Base-by-base conservation (phyloP, 1,284 basidiomycete species). In the Gymnopus androsaceus region DNA sequence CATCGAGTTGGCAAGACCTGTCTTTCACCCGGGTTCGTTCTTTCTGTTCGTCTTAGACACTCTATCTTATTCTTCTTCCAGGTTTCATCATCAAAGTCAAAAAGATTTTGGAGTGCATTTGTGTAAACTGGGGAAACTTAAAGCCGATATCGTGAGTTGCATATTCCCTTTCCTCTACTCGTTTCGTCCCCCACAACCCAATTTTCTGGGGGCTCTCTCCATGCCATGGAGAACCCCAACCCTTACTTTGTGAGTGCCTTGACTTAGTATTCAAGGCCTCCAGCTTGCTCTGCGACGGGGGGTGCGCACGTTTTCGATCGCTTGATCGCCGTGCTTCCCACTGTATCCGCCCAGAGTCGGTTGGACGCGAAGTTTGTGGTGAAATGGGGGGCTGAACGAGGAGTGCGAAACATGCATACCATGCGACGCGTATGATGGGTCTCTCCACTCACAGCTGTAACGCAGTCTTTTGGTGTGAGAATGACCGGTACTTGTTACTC, bases 61-160 rank as follows among this genome's bases (percentile, higher is more conserved):
- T 54, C 34, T 41, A 17, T 45, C 57, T 49, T 41, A 12, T 45
- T 14, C n/a, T 4, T 31, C 50, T 14, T 55, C 36, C 65, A 95
- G 95, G 97, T 51, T 99, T 99, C 78, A 88, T 99, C 67, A 85
- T 93, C 73, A 99, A 98, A 85, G 95, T 98, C 72, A 99, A 99
- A 81, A 99, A 99, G 83, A 98, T 99, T 67, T 77, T 98, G 76
- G 97, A 99, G 81, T 93, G 91, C 75, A 94, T 99, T 65, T 99
- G 97, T 80, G 92, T 95, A 67, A 95, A 96, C 70, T 99, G 97
- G 97, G 97, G 68, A 97, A 93, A 76, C 82, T 99, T 65, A 98
- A 98, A 81, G 92, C 92, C 63, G 95, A 98, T 77, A 87, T 87
- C 81, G 93, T 95, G 84, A 90, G 93, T 93, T 69, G 76, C 70